Evolutionary conservation across 2,329 filamentous ascomycete species (phyloP).

Genomic region (Diaporthe aspalathi): DNA sequence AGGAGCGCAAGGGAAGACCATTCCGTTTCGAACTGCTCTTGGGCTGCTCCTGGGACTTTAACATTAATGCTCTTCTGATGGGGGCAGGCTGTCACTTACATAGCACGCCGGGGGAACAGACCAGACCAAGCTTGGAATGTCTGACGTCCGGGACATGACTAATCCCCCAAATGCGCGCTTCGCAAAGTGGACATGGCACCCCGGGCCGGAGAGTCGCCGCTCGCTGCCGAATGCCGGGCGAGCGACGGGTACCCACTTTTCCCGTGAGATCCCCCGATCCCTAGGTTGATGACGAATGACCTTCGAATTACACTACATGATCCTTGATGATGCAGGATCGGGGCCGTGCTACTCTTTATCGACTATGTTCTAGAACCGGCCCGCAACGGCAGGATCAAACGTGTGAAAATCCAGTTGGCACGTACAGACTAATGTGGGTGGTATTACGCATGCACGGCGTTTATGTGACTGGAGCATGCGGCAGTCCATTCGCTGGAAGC

Average conservation of each 20-base stretch:
- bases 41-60: not conserved
- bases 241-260: constrained; percentile 23
- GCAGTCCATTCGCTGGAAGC: not conserved
- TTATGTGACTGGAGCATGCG: not conserved
- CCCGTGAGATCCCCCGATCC: not conserved
- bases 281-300: not conserved
- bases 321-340: not conserved
- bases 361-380: not conserved
- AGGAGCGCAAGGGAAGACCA: no score
- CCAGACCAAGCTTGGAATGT: not conserved
- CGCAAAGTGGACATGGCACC: not conserved
- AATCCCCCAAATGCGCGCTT: not conserved
- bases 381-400: not conserved
- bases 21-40: no score
- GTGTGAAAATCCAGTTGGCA: no score
- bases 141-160: not conserved
- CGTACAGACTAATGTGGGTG: not conserved
- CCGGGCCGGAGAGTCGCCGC: constrained; percentile 16
- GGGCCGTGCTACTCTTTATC: not conserved
- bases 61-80: no score
- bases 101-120: not conserved
- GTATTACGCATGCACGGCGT: not conserved
- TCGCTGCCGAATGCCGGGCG: constrained; percentile 3
- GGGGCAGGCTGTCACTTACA: not conserved
- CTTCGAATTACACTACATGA: not conserved